phyloP scores from a whole-genome alignment of 164 flowering plant species.

The Vitis cinerea region DNA sequence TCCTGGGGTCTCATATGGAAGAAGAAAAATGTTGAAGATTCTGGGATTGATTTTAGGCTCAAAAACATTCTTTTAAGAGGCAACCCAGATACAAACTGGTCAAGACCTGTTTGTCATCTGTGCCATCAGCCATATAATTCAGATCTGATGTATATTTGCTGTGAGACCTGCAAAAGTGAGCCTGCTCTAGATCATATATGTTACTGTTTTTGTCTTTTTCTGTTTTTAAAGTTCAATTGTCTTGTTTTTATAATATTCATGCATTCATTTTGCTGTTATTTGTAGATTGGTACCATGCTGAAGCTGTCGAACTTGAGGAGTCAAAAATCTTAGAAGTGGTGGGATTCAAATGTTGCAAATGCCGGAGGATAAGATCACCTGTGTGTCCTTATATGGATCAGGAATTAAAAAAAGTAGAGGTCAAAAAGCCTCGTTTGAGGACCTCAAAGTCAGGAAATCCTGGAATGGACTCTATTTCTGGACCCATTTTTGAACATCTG shows the following conservation, averaged over 20 bases:
- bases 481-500: constrained; percentile 21
- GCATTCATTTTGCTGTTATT: constrained; percentile 9
- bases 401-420: constrained; percentile 21
- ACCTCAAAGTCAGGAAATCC: constrained; percentile 29
- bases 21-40: constrained; percentile 47
- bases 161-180: constrained; percentile 80
- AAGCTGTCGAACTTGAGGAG: constrained; percentile 79
- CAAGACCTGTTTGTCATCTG: constrained; percentile 49
- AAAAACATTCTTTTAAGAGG: constrained; percentile 57
- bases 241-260: neutral
- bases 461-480: constrained; percentile 25
- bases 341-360: constrained; percentile 89
- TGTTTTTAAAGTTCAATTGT: neutral
- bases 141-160: constrained; percentile 73
- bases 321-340: constrained; percentile 52
- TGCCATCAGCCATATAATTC: constrained; percentile 71
- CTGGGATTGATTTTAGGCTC: constrained; percentile 50
- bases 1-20: constrained; percentile 69
- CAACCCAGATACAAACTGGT: constrained; percentile 15
- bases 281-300: constrained; percentile 97
- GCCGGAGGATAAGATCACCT: constrained; percentile 71
- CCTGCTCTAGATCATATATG: neutral
- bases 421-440: constrained; percentile 24
- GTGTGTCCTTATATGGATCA: constrained; percentile 59
- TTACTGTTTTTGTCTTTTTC: neutral